Evolutionary conservation across 345 rosid species (phyloP), one percentile per base, ranked within the genome.

Genomic region (Punica granatum): DNA sequence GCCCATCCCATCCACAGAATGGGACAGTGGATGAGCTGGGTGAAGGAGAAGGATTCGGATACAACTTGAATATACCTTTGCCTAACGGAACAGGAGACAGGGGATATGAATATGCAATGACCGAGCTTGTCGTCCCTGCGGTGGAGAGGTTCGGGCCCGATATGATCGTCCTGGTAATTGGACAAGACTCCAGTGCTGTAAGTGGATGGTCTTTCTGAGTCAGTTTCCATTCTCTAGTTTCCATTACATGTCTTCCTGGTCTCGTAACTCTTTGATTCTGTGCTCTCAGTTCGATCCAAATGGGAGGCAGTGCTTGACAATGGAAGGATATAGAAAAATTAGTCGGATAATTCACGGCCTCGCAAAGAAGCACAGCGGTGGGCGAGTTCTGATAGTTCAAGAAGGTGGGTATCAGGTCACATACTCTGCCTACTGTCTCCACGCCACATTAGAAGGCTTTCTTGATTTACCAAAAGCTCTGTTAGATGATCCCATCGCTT

Each of bases 131-230:
- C 68, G 77, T 75, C 64, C 92, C 97, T 10, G 92, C 92, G 7
- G 65, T 88, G 68, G 68, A 73, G 59, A 82, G 63, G 71, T 88
- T 82, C 74, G 74, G 72, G 73, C 87, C 98, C 0, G 90, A 86
- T 65, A 79, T 93, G 85, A 65, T 87, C 26, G 87, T 93, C 72
- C 69, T 90, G 25, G 94, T 87, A 63, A 78, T 79, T 62, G 98
- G 97, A 73, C 98, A 85, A 78, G 97, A 93, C 76, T 88, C 98
- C 7, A 93, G 92, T 54, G 93, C 98, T 44, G 97, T 93, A 86
- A 87, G 98, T 82, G 64, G 62, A 51, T 65, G 63, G 64, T 43
- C 64, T 58, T 65, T 46, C 30, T 21, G 13, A 28, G 32, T n/a
- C 25, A 9, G 21, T 16, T 4, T 18, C 64, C 21, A 3, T 3